Conservation (phyloP, 345 rosid species). For the Lepidium aucheri region DNA sequence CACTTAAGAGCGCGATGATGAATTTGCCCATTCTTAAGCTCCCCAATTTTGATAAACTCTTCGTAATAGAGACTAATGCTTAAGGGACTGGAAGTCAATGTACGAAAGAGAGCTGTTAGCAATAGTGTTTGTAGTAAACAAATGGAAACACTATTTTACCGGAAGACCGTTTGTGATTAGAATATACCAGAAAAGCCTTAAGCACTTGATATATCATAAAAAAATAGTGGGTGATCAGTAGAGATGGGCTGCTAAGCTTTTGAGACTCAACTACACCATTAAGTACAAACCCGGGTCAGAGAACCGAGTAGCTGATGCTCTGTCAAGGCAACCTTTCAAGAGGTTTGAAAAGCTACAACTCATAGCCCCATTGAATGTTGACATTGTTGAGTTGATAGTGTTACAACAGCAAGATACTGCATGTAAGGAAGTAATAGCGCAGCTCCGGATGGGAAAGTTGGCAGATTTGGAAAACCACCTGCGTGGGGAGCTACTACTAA, state of each 20-base stretch:
- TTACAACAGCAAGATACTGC: too few relatives aligned
- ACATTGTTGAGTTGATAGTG: not conserved
- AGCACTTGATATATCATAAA: not conserved
- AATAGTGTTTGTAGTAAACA: accelerated
- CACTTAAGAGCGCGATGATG: too few relatives aligned
- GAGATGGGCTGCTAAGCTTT: not conserved
- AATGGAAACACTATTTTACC: not conserved
- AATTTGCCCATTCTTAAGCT: too few relatives aligned
- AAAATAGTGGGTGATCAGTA: not conserved
- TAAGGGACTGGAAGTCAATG: too few relatives aligned
- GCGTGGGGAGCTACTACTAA: too few relatives aligned
- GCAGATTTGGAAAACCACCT: too few relatives aligned
- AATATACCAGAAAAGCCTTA: not conserved
- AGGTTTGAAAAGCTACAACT: too few relatives aligned
- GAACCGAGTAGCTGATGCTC: not conserved
- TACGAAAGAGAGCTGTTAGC: not conserved
- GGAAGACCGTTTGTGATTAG: not conserved
- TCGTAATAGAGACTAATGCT: too few relatives aligned
- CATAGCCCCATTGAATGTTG: not conserved
- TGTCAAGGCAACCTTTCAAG: not conserved
- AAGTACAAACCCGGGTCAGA: not conserved
- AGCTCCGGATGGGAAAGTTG: too few relatives aligned
- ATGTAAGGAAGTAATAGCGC: too few relatives aligned
- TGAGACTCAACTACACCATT: not conserved
- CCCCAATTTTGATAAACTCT: too few relatives aligned